Evolutionary conservation across 495 filamentous ascomycete species (phyloP), one percentile per base, ranked within the genome.

Genomic region (Bryoglossum gracile): DNA sequence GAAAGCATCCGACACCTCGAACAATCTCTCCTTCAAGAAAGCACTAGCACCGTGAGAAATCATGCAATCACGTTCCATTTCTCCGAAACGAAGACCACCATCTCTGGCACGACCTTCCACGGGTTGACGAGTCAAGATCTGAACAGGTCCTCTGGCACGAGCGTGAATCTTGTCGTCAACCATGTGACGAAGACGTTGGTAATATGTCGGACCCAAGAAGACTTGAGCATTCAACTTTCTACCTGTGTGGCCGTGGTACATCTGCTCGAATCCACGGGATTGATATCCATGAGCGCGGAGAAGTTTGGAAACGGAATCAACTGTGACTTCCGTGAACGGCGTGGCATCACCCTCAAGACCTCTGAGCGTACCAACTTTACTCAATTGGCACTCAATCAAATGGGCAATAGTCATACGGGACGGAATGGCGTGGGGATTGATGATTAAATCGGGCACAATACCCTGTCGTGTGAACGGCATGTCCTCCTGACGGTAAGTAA

Each of bases 1-100:
- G 78, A 95, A 97, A n/a, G 92, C 90, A 68, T 99, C 92, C 48
- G 84, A 89, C 35, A 97, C 94, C 65, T 96, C 90, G 57, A 99
- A 96, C 53, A 99, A 71, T 53, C 91, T 75, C 75, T 99, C 92
- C 72, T 96, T 96, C 64, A 99, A 72, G 78, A 99, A 97, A 3
- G 89, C 81, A 53, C 86, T 89, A 22, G 92, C 92, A 62, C 92
- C 92, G 67, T 99, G 94, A 23, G 94, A 85, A 67, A 99, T 97
- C 94, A 99, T 97, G 70, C 92, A 99, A 78, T 99, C 92, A 66
- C 92, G 90, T 69, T 99, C 92, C 92, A 99, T 99, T 76, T 99
- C 92, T 80, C 92, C 92, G 77, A 99, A 99, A 60, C 92, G 89
- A 37, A 99, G 78, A 71, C 92, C 92, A 76, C 92, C 92, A 66